Evolutionary conservation across 257 asterid species (phyloP).

Genomic region (Solanum gandarillasii): DNA sequence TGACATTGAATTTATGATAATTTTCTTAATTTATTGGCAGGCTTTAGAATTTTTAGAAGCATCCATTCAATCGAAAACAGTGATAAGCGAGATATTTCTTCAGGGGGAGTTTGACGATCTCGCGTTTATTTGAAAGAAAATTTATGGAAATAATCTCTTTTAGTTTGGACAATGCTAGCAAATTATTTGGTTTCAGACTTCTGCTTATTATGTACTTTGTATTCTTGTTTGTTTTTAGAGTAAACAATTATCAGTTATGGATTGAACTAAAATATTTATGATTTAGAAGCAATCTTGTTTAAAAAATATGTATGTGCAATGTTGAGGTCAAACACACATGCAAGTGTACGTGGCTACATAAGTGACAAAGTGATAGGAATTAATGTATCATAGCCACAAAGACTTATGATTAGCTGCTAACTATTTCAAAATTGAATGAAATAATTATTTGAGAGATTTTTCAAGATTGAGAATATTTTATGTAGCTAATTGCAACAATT

Average conservation of each 20-base stretch:
- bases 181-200: neutral
- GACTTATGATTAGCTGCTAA: too few species aligned
- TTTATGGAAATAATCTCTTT: neutral
- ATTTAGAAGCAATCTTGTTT: neutral
- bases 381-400: too few species aligned
- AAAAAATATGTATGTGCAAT: too few species aligned
- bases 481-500: too few species aligned
- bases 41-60: too few species aligned
- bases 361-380: too few species aligned
- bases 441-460: too few species aligned
- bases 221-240: neutral
- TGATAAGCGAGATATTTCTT: neutral
- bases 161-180: neutral
- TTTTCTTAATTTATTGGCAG: neutral
- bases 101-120: neutral
- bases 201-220: neutral
- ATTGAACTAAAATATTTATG: neutral
- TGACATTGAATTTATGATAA: neutral
- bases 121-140: neutral
- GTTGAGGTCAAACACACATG: too few species aligned
- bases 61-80: too few species aligned
- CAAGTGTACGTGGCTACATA: too few species aligned
- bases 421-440: too few species aligned
- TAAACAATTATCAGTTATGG: neutral
- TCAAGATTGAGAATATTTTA: too few species aligned